Percentiles rank a stretch among this genome's conserved stretches.
phyloP scores from a whole-genome alignment of 1,139 yeast species.

The Petasospora fabianii region DNA sequence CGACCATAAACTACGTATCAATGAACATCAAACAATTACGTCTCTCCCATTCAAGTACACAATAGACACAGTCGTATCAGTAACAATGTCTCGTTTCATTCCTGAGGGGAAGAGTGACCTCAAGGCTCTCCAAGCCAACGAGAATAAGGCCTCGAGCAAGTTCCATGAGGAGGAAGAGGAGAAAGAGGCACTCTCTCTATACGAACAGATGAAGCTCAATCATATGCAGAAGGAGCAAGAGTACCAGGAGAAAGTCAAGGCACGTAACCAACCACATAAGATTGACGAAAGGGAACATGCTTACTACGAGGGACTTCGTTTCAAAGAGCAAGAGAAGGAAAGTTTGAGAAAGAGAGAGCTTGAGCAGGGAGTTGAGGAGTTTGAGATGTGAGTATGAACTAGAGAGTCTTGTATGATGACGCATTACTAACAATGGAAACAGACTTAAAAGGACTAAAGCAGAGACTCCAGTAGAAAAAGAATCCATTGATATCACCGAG shows the following conservation, averaged over 20 bases:
- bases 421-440: conserved; percentile 1
- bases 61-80: no score
- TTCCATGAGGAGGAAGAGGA: conserved; percentile 21
- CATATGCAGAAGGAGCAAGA: conserved; percentile 23
- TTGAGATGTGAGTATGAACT: conserved; percentile 19
- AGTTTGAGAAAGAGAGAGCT: conserved; percentile 17
- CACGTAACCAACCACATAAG: conserved; percentile 19
- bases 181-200: conserved; percentile 22
- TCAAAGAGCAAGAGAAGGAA: conserved; percentile 12
- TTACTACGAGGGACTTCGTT: conserved; percentile 17
- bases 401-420: no score
- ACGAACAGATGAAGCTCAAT: conserved; percentile 26
- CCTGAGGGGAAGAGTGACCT: conserved; percentile 27
- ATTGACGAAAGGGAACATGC: conserved; percentile 20
- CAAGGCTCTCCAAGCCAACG: conserved; percentile 17
- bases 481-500: not conserved
- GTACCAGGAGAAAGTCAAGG: conserved; percentile 23
- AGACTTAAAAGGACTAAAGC: conserved; percentile 8
- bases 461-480: not conserved
- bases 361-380: conserved; percentile 18
- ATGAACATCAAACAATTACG: no score
- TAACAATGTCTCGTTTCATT: conserved; percentile 26
- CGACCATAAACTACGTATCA: no score
- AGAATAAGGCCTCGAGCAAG: conserved; percentile 16
- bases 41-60: no score